These are phyloP conservation scores for Nigrospora oryzae DNA, from an alignment of 2,329 filamentous ascomycete genomes.

Conservation along the genomic window DNA sequence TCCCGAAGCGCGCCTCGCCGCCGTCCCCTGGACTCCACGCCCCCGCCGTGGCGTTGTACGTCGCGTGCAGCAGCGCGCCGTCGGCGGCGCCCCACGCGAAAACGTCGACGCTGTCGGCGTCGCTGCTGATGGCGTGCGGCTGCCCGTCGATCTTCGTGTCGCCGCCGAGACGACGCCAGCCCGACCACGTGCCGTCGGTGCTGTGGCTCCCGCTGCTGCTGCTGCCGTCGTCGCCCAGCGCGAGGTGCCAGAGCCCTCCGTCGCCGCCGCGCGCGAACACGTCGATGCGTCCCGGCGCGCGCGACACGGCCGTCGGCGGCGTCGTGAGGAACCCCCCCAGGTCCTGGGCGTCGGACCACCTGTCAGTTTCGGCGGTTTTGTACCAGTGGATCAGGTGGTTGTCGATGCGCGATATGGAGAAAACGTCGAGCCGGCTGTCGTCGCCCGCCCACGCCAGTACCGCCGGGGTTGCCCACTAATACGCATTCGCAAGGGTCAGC, in stretches of 20 bases:
- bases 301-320: slow-evolving; percentile 1
- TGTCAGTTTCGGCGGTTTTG: not conserved
- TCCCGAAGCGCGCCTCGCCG: not conserved
- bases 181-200: not conserved
- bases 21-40: not conserved
- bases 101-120: not conserved
- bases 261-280: slow-evolving; percentile 1
- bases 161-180: not conserved
- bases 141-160: not conserved
- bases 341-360: not conserved
- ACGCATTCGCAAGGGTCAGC: too few relatives aligned
- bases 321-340: slow-evolving; percentile 2
- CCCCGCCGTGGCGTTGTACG: not conserved
- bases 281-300: not conserved
- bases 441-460: slow-evolving; percentile 1
- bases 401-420: not conserved
- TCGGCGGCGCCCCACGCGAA: slow-evolving; percentile 1
- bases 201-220: not conserved
- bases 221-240: not conserved
- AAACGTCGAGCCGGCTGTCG: slow-evolving; percentile 2
- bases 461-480: not conserved
- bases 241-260: not conserved
- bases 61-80: slow-evolving; percentile 2
- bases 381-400: slow-evolving; percentile 2
- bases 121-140: slow-evolving; percentile 1